Conservation (phyloP, 805 yeast genomes). For the Trichomonascus vanleenenianus region DNA sequence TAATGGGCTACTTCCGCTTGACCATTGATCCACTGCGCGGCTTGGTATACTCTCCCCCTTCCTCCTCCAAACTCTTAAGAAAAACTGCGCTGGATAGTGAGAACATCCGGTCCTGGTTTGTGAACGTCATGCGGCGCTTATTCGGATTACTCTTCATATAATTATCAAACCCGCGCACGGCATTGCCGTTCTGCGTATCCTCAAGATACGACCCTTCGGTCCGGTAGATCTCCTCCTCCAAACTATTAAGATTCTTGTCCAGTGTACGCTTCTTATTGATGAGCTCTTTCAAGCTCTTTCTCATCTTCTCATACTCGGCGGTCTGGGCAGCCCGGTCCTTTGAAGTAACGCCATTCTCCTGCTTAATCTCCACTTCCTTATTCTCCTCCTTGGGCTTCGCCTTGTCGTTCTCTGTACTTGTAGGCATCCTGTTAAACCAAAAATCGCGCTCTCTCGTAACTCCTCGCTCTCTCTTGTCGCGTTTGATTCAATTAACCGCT, state of each 20-base stretch:
- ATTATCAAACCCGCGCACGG: slow-evolving; percentile 86
- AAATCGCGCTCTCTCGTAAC: too few relatives aligned
- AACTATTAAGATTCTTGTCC: slow-evolving; percentile 44
- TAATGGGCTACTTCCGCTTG: background rate
- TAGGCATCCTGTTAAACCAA: slow-evolving; percentile 12
- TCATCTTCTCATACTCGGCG: slow-evolving; percentile 56
- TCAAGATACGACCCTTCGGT: slow-evolving; percentile 72
- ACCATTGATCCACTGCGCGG: too few relatives aligned
- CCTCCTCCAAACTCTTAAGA: slow-evolving; percentile 38
- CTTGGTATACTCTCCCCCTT: slow-evolving; percentile 19
- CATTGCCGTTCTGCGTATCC: slow-evolving; percentile 66
- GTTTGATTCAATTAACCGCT: too few relatives aligned
- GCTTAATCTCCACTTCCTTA: background rate
- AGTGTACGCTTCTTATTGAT: slow-evolving; percentile 53
- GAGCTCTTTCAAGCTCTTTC: slow-evolving; percentile 56
- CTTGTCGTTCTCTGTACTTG: slow-evolving; percentile 5
- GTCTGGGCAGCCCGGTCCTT: slow-evolving; percentile 20
- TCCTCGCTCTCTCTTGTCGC: too few relatives aligned
- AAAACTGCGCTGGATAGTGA: slow-evolving; percentile 66
- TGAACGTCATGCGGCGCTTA: slow-evolving; percentile 38
- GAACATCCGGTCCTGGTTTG: slow-evolving; percentile 75
- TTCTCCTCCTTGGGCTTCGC: background rate
- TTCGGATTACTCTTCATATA: slow-evolving; percentile 47
- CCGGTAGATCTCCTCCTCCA: slow-evolving; percentile 75
- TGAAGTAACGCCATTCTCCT: background rate